Percentiles rank a stretch among this genome's conserved stretches.
Conservation (phyloP, 768 basidiomycete genomes). For the Rhodotorula sphaerocarpa region DNA sequence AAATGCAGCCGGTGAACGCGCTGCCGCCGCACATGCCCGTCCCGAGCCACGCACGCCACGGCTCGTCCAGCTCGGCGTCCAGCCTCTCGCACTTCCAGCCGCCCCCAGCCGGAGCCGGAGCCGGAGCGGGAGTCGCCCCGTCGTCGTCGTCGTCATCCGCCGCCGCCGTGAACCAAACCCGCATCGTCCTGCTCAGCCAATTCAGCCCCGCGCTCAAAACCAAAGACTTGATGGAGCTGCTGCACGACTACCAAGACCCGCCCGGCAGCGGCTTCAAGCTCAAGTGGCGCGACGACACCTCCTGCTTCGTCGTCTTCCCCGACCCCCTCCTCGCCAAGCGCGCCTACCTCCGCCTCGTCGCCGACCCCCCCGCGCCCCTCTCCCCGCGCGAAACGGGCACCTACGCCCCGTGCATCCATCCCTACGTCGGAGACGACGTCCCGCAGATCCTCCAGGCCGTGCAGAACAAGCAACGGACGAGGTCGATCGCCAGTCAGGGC, state of each 20-base stretch:
- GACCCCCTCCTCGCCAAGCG: slow-evolving; percentile 82
- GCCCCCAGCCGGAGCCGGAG: no score
- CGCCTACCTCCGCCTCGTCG: slow-evolving; percentile 79
- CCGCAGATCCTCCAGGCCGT: slow-evolving; percentile 51
- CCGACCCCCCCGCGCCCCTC: slow-evolving; percentile 58
- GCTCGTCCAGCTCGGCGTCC: not conserved
- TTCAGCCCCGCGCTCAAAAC: slow-evolving; percentile 96
- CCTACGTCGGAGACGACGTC: slow-evolving; percentile 92
- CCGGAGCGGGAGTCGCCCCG: no score
- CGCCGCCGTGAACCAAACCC: slow-evolving; percentile 49
- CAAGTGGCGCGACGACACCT: slow-evolving; percentile 97
- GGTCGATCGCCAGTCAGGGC: slow-evolving; percentile 12
- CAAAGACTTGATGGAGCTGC: slow-evolving; percentile 84
- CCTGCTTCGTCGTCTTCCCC: slow-evolving; percentile 84
- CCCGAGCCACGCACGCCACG: not conserved
- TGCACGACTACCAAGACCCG: slow-evolving; percentile 75
- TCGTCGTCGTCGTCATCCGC: not conserved
- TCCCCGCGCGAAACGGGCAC: slow-evolving; percentile 5
- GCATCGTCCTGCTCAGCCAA: slow-evolving; percentile 83
- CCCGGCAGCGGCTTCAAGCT: slow-evolving; percentile 95
- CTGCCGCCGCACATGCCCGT: not conserved
- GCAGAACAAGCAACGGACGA: slow-evolving; percentile 39
- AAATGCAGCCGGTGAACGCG: no score
- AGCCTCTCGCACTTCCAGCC: not conserved
- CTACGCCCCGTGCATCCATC: slow-evolving; percentile 52